These are phyloP conservation scores for Amyloporia xantha DNA, from an alignment of 768 basidiomycete genomes.

Conservation along the genomic window DNA sequence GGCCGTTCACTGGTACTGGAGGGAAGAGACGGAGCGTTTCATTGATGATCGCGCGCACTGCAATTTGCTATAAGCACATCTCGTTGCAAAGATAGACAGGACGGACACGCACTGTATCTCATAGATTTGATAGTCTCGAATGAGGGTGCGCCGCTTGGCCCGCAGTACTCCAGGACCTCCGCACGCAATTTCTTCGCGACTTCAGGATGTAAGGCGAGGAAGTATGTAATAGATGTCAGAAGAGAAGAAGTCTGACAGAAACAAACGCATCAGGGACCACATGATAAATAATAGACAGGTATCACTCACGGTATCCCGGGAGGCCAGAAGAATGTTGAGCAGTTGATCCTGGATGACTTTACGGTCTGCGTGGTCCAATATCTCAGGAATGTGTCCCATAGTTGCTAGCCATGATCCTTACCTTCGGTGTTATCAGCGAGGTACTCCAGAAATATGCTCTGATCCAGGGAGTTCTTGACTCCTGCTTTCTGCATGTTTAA, in stretches of 20 bases:
- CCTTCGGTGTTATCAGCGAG: constrained; percentile 60
- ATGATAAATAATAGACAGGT: background rate
- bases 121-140: constrained; percentile 52
- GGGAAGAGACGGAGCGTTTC: constrained; percentile 28
- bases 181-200: constrained; percentile 44
- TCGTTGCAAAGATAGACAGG: constrained; percentile 3
- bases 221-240: constrained; percentile 64
- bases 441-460: constrained; percentile 62
- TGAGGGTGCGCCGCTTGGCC: constrained; percentile 39
- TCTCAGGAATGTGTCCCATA: background rate
- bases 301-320: constrained; percentile 51
- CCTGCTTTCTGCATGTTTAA: constrained; percentile 31
- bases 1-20: constrained; percentile 67
- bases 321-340: constrained; percentile 69
- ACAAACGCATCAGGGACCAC: constrained; percentile 12
- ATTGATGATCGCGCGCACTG: constrained; percentile 73
- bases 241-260: constrained; percentile 46
- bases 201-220: constrained; percentile 59
- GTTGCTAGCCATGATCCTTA: constrained; percentile 24
- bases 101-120: constrained; percentile 51
- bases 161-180: constrained; percentile 56
- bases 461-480: constrained; percentile 33
- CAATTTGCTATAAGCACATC: constrained; percentile 12
- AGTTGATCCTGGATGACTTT: constrained; percentile 70
- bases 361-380: constrained; percentile 42